These are phyloP conservation scores for Trichocomaceae sp. DNA, from an alignment of 2,329 filamentous ascomycete species.

Conservation along the genomic window DNA sequence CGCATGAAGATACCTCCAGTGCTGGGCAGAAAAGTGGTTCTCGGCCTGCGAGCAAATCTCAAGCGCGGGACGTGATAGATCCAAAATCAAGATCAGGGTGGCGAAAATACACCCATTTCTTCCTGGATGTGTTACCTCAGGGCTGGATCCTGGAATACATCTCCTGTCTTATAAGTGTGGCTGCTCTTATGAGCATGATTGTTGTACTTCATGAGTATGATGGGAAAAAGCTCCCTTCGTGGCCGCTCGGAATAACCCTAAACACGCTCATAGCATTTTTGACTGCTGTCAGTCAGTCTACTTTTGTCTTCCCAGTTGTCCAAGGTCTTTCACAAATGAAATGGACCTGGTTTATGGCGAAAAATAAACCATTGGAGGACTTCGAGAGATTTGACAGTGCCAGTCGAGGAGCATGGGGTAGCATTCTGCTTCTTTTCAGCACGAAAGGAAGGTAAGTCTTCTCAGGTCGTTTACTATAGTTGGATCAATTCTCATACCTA, in stretches of 20 bases:
- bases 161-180: conserved; percentile 5
- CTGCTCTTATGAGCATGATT: neutral
- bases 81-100: neutral
- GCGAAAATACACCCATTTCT: neutral
- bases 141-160: conserved; percentile 7
- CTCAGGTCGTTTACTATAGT: neutral
- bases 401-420: conserved; percentile 8
- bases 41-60: neutral
- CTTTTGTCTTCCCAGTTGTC: conserved; percentile 2
- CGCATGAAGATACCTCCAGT: neutral
- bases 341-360: conserved; percentile 1
- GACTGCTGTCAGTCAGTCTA: conserved; percentile 5
- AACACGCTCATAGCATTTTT: conserved; percentile 7
- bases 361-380: conserved; percentile 1
- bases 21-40: neutral
- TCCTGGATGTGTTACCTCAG: neutral
- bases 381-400: conserved; percentile 5
- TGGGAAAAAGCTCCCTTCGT: neutral
- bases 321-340: conserved; percentile 8
- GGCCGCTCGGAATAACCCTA: conserved; percentile 2
- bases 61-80: neutral
- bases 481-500: neutral
- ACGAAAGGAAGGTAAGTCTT: conserved; percentile 9
- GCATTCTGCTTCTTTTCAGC: conserved; percentile 4
- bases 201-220: conserved; percentile 3